A percentile compares a stretch with the other conserved stretches of the same genome.
phyloP scores from a whole-genome alignment of 106 monocot genomes.

The Dendrobium nobile region DNA sequence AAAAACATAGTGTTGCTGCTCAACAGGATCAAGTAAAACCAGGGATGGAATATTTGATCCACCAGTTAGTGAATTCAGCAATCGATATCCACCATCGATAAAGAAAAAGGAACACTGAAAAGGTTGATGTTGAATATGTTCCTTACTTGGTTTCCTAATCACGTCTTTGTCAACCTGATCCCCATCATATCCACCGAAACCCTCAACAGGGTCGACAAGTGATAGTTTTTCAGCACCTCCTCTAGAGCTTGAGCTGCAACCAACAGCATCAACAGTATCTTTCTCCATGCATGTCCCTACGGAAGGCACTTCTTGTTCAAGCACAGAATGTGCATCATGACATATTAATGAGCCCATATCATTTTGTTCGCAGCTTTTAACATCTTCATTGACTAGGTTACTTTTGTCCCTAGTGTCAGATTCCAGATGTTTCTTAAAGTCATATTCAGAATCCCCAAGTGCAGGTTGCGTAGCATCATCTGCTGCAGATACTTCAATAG shows the following conservation, averaged over 20 bases:
- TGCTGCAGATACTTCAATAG: constrained; percentile 1
- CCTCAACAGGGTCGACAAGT: not conserved
- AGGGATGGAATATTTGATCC: constrained; percentile 59
- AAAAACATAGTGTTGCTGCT: constrained; percentile 61
- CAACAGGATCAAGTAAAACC: constrained; percentile 65
- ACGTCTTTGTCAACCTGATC: constrained; percentile 3
- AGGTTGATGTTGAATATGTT: constrained; percentile 4
- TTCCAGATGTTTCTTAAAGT: constrained; percentile 12
- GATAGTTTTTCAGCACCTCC: not conserved
- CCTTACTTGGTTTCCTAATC: constrained; percentile 2
- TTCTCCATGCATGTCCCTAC: constrained; percentile 16
- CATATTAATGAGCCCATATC: constrained; percentile 7
- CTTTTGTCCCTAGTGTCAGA: not conserved
- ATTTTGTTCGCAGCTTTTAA: constrained; percentile 10
- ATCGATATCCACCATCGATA: constrained; percentile 69
- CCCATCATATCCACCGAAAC: constrained; percentile 13
- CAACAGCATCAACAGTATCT: constrained; percentile 9
- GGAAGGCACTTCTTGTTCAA: constrained; percentile 12
- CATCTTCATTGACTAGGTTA: constrained; percentile 13
- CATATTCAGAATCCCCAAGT: constrained; percentile 11
- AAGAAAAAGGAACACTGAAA: constrained; percentile 69
- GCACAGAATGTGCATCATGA: constrained; percentile 13
- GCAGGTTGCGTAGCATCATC: constrained; percentile 27
- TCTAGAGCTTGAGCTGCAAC: constrained; percentile 8
- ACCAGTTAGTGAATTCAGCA: constrained; percentile 62